Conservation (phyloP, 2,329 filamentous ascomycete species). For the Aspergillus novoparasiticus region DNA sequence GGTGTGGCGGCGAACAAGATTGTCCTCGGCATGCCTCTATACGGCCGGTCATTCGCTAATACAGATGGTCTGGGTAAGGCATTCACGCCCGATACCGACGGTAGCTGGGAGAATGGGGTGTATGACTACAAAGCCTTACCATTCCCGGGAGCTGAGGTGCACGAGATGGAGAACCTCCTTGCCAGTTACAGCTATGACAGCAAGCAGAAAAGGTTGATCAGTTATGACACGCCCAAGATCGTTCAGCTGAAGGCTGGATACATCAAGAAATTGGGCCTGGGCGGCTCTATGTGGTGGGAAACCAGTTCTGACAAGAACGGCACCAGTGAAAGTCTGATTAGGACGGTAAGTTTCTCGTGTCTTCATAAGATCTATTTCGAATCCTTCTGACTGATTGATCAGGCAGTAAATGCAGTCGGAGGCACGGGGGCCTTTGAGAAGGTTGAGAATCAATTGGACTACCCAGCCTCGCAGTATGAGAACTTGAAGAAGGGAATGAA, state of each 20-base stretch:
- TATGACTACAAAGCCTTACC: constrained; percentile 76
- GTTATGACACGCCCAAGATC: constrained; percentile 72
- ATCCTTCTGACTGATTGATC: neutral
- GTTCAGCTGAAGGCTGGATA: constrained; percentile 71
- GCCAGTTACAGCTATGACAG: constrained; percentile 56
- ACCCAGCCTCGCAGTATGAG: constrained; percentile 57
- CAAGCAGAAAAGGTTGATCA: constrained; percentile 64
- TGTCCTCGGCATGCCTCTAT: constrained; percentile 87
- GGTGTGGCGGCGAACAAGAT: constrained; percentile 72
- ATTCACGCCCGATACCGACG: constrained; percentile 66
- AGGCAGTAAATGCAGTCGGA: constrained; percentile 39
- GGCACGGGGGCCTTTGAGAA: constrained; percentile 46
- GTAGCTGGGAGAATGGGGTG: constrained; percentile 81
- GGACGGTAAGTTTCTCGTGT: constrained; percentile 42
- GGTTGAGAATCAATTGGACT: constrained; percentile 51
- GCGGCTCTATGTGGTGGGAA: constrained; percentile 98
- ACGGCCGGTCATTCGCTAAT: constrained; percentile 80
- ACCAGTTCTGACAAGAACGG: constrained; percentile 74
- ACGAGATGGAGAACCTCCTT: neutral
- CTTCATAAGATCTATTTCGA: neutral
- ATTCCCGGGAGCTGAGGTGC: constrained; percentile 57
- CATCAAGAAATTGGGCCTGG: constrained; percentile 67
- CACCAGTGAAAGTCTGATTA: constrained; percentile 64
- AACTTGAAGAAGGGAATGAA: constrained; percentile 49
- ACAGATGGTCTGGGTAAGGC: constrained; percentile 72